Evolutionary conservation across 2,329 filamentous ascomycete species (phyloP).

Genomic region (Clarireedia hainanense): DNA sequence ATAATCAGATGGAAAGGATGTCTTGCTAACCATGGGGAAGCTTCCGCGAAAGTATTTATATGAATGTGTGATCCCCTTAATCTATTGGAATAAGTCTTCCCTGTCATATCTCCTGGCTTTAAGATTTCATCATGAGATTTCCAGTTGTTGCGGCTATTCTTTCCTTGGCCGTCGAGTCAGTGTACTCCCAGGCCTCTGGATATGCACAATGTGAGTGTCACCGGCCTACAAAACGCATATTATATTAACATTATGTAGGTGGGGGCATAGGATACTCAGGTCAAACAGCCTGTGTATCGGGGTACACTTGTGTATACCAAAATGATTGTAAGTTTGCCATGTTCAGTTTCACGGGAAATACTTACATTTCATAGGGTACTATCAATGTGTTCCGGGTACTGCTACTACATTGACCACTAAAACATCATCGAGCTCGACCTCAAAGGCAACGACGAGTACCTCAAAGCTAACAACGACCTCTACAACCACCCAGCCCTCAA

Average conservation of each 20-base stretch:
- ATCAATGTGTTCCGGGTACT: constrained; percentile 10
- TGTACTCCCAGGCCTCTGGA: constrained; percentile 4
- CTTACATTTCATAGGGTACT: constrained; percentile 7
- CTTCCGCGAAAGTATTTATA: neutral
- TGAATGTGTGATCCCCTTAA: neutral
- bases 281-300: constrained; percentile 2
- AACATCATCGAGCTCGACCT: neutral
- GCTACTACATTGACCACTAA: neutral
- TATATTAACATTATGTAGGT: neutral
- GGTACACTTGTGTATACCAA: constrained; percentile 4
- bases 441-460: neutral
- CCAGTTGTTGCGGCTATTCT: neutral
- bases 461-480: neutral
- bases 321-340: constrained; percentile 5
- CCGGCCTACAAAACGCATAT: neutral
- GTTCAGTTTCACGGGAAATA: neutral
- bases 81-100: neutral
- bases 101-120: neutral
- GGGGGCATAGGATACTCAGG: constrained; percentile 4
- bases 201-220: constrained; percentile 6
- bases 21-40: neutral
- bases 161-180: constrained; percentile 3
- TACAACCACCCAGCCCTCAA: neutral
- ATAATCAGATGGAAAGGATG: neutral
- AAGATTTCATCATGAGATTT: constrained; percentile 1